Percentiles rank a stretch among this genome's conserved stretches.
phyloP scores from a whole-genome alignment of 495 filamentous ascomycete genomes.

The Elaphomyces granulatus region DNA sequence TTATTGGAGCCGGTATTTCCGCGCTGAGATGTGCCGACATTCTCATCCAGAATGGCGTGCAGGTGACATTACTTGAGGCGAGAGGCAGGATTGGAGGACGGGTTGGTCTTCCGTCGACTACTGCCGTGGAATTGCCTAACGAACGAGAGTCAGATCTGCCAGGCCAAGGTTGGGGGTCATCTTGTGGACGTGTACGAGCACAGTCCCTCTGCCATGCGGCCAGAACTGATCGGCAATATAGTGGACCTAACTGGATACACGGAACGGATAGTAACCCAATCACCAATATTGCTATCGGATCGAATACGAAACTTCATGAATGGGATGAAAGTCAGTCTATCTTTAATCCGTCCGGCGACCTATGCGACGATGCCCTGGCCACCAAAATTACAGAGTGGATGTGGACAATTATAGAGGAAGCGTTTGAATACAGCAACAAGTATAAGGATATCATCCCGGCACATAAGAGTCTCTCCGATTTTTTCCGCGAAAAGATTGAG shows the following conservation, averaged over 20 bases:
- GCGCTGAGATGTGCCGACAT: slow-evolving; percentile 78
- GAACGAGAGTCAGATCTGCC: slow-evolving; percentile 28
- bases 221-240: slow-evolving; percentile 15
- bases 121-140: no score
- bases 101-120: slow-evolving; percentile 28
- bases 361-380: slow-evolving; percentile 37
- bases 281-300: slow-evolving; percentile 55
- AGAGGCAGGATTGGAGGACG: slow-evolving; percentile 73
- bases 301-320: slow-evolving; percentile 42
- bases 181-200: slow-evolving; percentile 31
- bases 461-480: slow-evolving; percentile 60
- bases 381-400: slow-evolving; percentile 43
- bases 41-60: slow-evolving; percentile 59
- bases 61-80: slow-evolving; percentile 77
- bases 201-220: not conserved
- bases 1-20: slow-evolving; percentile 81
- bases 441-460: slow-evolving; percentile 48
- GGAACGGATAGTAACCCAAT: slow-evolving; percentile 80
- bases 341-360: slow-evolving; percentile 49
- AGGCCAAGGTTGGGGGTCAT: slow-evolving; percentile 24
- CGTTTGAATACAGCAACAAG: slow-evolving; percentile 65
- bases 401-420: slow-evolving; percentile 68
- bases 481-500: slow-evolving; percentile 49
- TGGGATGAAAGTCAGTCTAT: slow-evolving; percentile 40
- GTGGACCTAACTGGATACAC: slow-evolving; percentile 94